Evolutionary conservation across 345 rosid genomes (phyloP).

Genomic region (Murraya koenigii): DNA sequence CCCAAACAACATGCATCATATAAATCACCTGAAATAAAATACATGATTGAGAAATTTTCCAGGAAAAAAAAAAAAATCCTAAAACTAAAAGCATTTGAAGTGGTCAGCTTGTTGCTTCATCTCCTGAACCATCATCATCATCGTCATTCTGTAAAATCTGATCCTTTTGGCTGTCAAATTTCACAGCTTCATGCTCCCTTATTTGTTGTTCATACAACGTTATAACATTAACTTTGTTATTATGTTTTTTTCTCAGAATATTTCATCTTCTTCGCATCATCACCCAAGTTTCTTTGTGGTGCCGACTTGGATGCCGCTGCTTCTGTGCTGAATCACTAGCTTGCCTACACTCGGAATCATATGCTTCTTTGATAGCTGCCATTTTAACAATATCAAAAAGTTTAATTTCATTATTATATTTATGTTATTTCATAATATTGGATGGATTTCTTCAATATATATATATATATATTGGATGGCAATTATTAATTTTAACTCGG

Average conservation of each 20-base stretch:
- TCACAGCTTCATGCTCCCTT: not conserved
- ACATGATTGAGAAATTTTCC: no score
- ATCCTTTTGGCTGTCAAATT: not conserved
- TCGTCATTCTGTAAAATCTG: not conserved
- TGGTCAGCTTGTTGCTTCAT: constrained; percentile 17
- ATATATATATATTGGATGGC: no score
- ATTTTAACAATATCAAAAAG: not conserved
- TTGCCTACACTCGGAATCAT: not conserved
- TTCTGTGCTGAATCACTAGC: no score
- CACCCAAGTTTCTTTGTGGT: not conserved
- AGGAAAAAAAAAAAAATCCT: no score
- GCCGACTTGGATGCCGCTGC: not conserved
- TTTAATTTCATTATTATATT: not conserved
- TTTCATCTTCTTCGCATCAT: no score
- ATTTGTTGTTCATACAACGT: not conserved
- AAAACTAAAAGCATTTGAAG: not conserved
- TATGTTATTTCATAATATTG: no score
- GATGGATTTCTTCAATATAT: no score
- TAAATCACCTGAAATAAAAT: no score
- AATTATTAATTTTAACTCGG: not conserved
- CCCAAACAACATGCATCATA: no score
- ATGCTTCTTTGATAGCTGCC: not conserved
- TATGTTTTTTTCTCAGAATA: no score
- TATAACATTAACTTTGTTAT: no score
- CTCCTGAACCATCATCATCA: constrained; percentile 10